phyloP scores from a whole-genome alignment of 1,139 yeast species.

The Eremothecium sinecaudum region DNA sequence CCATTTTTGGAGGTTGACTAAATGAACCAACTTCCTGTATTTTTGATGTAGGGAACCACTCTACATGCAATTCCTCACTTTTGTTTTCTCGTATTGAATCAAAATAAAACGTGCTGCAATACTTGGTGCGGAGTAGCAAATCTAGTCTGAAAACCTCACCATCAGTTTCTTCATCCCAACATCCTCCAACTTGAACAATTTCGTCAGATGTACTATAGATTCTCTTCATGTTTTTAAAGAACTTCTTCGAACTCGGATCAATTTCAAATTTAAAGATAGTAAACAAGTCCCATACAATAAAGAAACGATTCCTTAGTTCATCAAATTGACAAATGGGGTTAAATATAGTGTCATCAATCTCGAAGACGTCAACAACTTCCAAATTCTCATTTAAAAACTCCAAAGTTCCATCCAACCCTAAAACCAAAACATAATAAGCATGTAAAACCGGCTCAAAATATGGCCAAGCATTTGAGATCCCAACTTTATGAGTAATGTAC shows the following conservation, averaged over 20 bases:
- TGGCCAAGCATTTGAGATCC: conserved; percentile 7
- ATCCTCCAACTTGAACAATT: conserved; percentile 2
- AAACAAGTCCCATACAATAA: conserved; percentile 8
- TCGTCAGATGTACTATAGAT: conserved; percentile 2
- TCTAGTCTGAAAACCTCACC: conserved; percentile 2
- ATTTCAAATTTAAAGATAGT: conserved; percentile 2
- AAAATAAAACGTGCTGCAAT: not conserved
- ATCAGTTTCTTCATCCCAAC: conserved; percentile 5
- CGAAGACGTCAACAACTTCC: conserved; percentile 11
- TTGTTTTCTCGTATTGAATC: conserved; percentile 6
- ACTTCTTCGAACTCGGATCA: not conserved
- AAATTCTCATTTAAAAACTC: conserved; percentile 12
- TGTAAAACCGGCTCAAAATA: conserved; percentile 12
- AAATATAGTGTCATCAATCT: conserved; percentile 6
- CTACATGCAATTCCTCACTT: not conserved
- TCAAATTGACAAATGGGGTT: conserved; percentile 12
- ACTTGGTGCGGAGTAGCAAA: not conserved
- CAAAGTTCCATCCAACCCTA: conserved; percentile 16
- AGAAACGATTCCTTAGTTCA: conserved; percentile 12
- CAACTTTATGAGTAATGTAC: not conserved
- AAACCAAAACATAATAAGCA: conserved; percentile 12
- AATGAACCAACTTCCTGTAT: not conserved
- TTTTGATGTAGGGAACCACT: not conserved
- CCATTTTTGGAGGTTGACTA: not conserved
- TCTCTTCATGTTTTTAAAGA: not conserved